Evolutionary conservation across 2,329 filamentous ascomycete species (phyloP), one percentile per base, ranked within the genome.

Genomic region (Diaporthe batatas): DNA sequence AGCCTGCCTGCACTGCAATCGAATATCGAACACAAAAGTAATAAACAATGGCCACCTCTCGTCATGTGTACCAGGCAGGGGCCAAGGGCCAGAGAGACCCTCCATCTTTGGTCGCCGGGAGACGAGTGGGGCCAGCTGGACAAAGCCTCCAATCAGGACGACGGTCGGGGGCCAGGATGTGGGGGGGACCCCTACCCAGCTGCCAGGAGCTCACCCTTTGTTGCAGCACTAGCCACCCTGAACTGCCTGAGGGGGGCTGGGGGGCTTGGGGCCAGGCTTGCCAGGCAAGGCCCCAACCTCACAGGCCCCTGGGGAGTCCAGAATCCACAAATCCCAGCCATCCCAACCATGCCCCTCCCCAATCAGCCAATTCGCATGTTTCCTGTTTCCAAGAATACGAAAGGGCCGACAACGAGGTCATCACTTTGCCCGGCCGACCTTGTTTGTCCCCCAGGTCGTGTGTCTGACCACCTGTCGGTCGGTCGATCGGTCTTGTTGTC

Each of bases 321-420:
- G 62, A 53, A 44, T 47, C 62, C 62, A 67, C 62, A 53, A 53
- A 53, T 67, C 47, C 62, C 62, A 67, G 62, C 62, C 62, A 67
- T 67, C 44, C 58, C 10, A 36, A 12, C 23, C 39, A 5, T 4
- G 8, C 36, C 54, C 32, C 54, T 23, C 32, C 58, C 58, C 36
- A 47, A 44, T 39, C 58, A 62, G 58, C 58, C 58, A 47, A 47
- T 64, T 64, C 58, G 5, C 39, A 21, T 8, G 62, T 67, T 67
- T 67, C 62, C 44, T 67, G 62, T 53, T 67, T 67, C 62, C 62
- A 67, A 67, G 62, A 67, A 67, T 67, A 67, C 62, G 62, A 67
- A 14, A 23, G 25, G 29, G 32, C 21, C 58, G 36, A 62, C 39
- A 39, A 59, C 62, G 62, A 65, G 62, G 62, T 65, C 62, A 36